These are phyloP conservation scores for Diaporthe caulivora DNA, from an alignment of 2,329 filamentous ascomycete species.

Conservation along the genomic window DNA sequence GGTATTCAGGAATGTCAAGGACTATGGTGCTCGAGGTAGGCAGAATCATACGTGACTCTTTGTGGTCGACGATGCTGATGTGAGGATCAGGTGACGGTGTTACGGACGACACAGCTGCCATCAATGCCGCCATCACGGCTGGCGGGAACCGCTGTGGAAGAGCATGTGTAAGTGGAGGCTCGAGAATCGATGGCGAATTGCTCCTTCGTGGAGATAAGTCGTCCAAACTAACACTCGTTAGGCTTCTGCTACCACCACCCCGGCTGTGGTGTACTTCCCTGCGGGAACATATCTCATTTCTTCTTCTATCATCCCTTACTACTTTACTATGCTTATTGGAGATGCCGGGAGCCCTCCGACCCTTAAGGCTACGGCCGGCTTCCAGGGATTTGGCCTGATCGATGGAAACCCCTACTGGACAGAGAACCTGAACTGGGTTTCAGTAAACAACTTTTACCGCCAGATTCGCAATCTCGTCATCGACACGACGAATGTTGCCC, in stretches of 20 bases:
- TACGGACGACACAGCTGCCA: conserved; percentile 61
- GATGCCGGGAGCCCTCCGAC: conserved; percentile 71
- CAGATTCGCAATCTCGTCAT: conserved; percentile 71
- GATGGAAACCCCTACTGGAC: conserved; percentile 62
- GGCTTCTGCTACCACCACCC: conserved; percentile 55
- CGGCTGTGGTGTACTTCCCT: conserved; percentile 59
- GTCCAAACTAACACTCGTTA: conserved; percentile 42
- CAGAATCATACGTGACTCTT: neutral
- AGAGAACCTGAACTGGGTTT: conserved; percentile 59
- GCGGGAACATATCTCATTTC: conserved; percentile 76
- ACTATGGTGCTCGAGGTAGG: conserved; percentile 57
- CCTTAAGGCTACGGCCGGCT: conserved; percentile 65
- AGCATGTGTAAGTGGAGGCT: conserved; percentile 54
- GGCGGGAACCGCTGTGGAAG: conserved; percentile 54
- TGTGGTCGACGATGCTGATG: conserved; percentile 5
- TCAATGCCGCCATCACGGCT: conserved; percentile 57
- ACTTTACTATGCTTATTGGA: conserved; percentile 84
- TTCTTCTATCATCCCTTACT: conserved; percentile 78
- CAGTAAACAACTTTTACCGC: conserved; percentile 72
- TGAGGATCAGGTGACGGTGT: conserved; percentile 53
- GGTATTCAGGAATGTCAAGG: conserved; percentile 62
- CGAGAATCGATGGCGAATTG: neutral
- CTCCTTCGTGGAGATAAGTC: neutral
- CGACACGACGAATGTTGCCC: conserved; percentile 67
- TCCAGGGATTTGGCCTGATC: conserved; percentile 61